A percentile compares a stretch with the other conserved stretches of the same genome.
Evolutionary conservation across 495 filamentous ascomycete genomes (phyloP).

Genomic region (Aspergillus bertholletiae): DNA sequence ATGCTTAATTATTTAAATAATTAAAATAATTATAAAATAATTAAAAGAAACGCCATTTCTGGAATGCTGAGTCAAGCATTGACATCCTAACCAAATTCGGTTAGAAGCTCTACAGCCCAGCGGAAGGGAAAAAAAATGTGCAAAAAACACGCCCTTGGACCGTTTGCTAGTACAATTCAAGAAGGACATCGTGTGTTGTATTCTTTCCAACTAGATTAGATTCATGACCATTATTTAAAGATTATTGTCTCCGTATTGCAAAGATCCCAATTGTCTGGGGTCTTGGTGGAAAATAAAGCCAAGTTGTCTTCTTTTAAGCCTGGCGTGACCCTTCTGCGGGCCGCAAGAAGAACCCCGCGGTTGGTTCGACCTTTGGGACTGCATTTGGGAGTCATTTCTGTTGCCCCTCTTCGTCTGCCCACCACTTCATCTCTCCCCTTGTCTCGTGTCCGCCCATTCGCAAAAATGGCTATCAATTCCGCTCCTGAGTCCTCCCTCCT

Average conservation of each 20-base stretch:
- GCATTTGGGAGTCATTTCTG: constrained; percentile 17
- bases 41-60: neutral
- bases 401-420: constrained; percentile 38
- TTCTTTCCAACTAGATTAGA: neutral
- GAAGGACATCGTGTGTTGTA: neutral
- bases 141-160: neutral
- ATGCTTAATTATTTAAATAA: no score
- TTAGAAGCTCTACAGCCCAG: neutral
- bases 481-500: constrained; percentile 49
- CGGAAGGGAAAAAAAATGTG: neutral
- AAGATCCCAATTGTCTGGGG: neutral
- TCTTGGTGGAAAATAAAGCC: constrained; percentile 1
- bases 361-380: constrained; percentile 11
- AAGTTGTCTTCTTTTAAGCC: constrained; percentile 29
- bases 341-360: constrained; percentile 34
- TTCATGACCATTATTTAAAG: neutral
- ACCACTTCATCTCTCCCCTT: constrained; percentile 19
- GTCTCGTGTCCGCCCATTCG: constrained; percentile 15
- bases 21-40: neutral
- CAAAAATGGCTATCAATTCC: constrained; percentile 48
- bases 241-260: no score
- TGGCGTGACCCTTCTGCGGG: constrained; percentile 29
- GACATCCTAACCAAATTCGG: neutral
- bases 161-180: neutral
- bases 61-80: neutral